These are phyloP conservation scores for Capsicum baccatum DNA, from an alignment of 257 asterid genomes.

Conservation along the genomic window DNA sequence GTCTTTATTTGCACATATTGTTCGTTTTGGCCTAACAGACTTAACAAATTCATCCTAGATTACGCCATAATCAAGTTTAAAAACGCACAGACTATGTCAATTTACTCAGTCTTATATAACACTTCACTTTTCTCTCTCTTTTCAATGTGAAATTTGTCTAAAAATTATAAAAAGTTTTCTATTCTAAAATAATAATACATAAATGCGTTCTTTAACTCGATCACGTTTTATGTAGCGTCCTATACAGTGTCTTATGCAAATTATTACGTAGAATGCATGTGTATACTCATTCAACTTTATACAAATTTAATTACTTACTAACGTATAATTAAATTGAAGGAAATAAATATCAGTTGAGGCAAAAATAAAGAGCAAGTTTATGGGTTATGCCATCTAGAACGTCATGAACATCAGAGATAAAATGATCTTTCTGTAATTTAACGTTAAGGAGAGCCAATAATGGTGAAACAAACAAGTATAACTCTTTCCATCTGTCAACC, in stretches of 20 bases:
- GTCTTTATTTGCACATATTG: neutral
- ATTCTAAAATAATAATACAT: neutral
- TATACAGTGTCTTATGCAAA: no score
- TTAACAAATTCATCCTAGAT: neutral
- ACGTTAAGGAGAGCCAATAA: neutral
- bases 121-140: neutral
- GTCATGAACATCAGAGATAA: neutral
- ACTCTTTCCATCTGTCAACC: conserved; percentile 18
- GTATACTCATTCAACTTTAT: no score
- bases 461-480: neutral
- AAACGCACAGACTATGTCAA: neutral
- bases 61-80: neutral
- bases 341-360: no score
- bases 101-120: neutral
- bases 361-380: no score
- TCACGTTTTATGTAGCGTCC: no score
- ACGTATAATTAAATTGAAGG: no score
- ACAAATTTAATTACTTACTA: no score
- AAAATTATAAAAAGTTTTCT: neutral
- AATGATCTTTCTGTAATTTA: neutral
- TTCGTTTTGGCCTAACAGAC: neutral
- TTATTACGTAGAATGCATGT: no score
- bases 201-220: no score
- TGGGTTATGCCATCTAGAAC: no score
- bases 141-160: no score